phyloP scores from a whole-genome alignment of 2,329 filamentous ascomycete genomes.

The Juglanconis sp. region DNA sequence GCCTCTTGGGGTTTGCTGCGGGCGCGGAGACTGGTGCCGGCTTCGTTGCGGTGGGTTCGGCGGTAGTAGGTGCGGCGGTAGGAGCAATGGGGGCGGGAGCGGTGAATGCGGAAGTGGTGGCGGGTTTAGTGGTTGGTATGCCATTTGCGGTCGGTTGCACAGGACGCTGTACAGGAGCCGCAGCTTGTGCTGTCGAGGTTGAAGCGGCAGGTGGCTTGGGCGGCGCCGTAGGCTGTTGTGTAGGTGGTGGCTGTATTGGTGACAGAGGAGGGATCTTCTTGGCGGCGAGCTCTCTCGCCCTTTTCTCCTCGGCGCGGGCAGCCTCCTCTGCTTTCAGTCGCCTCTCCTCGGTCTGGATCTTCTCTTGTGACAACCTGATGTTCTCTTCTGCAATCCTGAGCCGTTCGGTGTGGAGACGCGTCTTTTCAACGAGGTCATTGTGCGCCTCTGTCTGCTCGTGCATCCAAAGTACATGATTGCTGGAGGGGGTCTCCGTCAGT shows the following conservation, averaged over 20 bases:
- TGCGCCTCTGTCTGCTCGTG: slow-evolving; percentile 26
- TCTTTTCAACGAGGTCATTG: slow-evolving; percentile 24
- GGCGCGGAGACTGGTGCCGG: slow-evolving; percentile 3
- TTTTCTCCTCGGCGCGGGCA: slow-evolving; percentile 9
- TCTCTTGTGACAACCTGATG: slow-evolving; percentile 19
- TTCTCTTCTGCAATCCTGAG: slow-evolving; percentile 6
- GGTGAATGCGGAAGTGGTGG: neutral
- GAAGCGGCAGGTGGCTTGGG: neutral
- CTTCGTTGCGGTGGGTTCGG: neutral
- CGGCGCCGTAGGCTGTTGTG: slow-evolving; percentile 4
- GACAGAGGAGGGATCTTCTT: slow-evolving; percentile 11
- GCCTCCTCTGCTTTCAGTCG: slow-evolving; percentile 13
- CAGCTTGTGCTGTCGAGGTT: slow-evolving; percentile 2
- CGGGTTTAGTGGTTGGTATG: neutral
- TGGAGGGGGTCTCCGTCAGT: slow-evolving; percentile 17
- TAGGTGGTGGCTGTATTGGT: slow-evolving; percentile 9
- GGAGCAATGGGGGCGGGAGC: neutral
- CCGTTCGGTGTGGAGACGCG: slow-evolving; percentile 24
- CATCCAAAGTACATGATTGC: slow-evolving; percentile 27
- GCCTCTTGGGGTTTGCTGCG: slow-evolving; percentile 21
- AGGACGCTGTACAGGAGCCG: neutral
- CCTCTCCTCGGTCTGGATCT: slow-evolving; percentile 28
- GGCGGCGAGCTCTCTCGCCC: slow-evolving; percentile 11
- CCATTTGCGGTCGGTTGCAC: slow-evolving; percentile 3
- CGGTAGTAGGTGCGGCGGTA: neutral